Percentiles rank a stretch among this genome's conserved stretches.
Evolutionary conservation across 768 basidiomycete genomes (phyloP).

Genomic region (Boletus reticulatus): DNA sequence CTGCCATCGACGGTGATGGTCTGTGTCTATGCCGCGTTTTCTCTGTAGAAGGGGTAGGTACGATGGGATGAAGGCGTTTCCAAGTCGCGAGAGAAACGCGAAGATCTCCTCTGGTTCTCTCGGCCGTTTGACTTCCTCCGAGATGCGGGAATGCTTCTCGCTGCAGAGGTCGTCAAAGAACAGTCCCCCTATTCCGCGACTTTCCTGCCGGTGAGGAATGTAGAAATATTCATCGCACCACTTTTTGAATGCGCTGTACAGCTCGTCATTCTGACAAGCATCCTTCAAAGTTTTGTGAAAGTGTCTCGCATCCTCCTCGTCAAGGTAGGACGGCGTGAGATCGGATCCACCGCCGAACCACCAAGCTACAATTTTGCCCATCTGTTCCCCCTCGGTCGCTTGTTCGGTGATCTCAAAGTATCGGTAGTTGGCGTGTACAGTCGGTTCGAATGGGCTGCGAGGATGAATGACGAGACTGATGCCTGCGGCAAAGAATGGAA

Average conservation of each 20-base stretch:
- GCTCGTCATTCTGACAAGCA: conserved; percentile 69
- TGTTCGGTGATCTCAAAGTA: conserved; percentile 90
- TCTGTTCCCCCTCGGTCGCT: conserved; percentile 30
- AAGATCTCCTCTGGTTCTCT: conserved; percentile 69
- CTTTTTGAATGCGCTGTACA: conserved; percentile 82
- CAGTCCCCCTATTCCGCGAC: conserved; percentile 88
- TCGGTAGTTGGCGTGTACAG: conserved; percentile 94
- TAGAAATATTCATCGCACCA: conserved; percentile 99
- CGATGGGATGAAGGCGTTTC: conserved; percentile 82
- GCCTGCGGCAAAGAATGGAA: conserved; percentile 94
- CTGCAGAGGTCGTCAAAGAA: conserved; percentile 93
- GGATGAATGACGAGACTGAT: conserved; percentile 94
- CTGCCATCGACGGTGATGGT: conserved; percentile 86
- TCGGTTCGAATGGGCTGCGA: conserved; percentile 89
- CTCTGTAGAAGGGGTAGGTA: conserved; percentile 83
- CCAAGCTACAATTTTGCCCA: conserved; percentile 75
- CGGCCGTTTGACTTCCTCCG: conserved; percentile 46
- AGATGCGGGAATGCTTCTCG: conserved; percentile 62
- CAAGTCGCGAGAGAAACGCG: conserved; percentile 65
- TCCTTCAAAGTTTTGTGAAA: conserved; percentile 80
- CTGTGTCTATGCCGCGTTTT: conserved; percentile 58
- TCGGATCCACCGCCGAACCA: conserved; percentile 99
- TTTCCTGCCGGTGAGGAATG: conserved; percentile 83
- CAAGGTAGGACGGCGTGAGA: conserved; percentile 91
- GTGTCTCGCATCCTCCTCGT: conserved; percentile 79